Percentiles rank a stretch among this genome's conserved stretches.
These are phyloP conservation scores for Ogataea pini DNA, from an alignment of 805 yeast genomes.

Conservation along the genomic window DNA sequence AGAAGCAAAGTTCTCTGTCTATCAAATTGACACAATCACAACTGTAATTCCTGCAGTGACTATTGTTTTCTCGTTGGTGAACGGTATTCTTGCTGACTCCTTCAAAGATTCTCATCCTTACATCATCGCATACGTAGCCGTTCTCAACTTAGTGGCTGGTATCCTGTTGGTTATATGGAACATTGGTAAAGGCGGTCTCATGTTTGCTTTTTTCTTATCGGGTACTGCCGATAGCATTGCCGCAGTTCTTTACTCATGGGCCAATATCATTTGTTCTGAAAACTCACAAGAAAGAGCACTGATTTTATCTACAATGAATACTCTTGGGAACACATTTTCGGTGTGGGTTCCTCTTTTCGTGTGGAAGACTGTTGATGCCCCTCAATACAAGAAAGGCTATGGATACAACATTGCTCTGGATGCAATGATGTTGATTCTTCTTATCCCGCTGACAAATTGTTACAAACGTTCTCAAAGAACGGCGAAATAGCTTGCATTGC, in stretches of 20 bases:
- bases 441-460: background rate
- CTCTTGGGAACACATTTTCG: conserved; percentile 5
- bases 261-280: conserved; percentile 15
- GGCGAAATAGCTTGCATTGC: background rate
- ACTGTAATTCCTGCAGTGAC: conserved; percentile 30
- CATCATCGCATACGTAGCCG: conserved; percentile 13
- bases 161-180: conserved; percentile 25
- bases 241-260: conserved; percentile 23
- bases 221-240: conserved; percentile 19
- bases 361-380: conserved; percentile 8
- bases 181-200: conserved; percentile 17
- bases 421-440: conserved; percentile 6
- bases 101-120: conserved; percentile 30
- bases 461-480: background rate
- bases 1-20: conserved; percentile 19
- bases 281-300: conserved; percentile 21
- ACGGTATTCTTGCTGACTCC: conserved; percentile 33
- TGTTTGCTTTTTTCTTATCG: conserved; percentile 25
- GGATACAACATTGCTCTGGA: conserved; percentile 5
- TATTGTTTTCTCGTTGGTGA: conserved; percentile 29
- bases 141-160: conserved; percentile 1
- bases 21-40: conserved; percentile 24
- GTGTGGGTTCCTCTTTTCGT: conserved; percentile 8
- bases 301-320: conserved; percentile 17
- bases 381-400: conserved; percentile 7